Evolutionary conservation across 768 basidiomycete genomes (phyloP), one percentile per base, ranked within the genome.

Genomic region (Gelatoporia subvermispora): DNA sequence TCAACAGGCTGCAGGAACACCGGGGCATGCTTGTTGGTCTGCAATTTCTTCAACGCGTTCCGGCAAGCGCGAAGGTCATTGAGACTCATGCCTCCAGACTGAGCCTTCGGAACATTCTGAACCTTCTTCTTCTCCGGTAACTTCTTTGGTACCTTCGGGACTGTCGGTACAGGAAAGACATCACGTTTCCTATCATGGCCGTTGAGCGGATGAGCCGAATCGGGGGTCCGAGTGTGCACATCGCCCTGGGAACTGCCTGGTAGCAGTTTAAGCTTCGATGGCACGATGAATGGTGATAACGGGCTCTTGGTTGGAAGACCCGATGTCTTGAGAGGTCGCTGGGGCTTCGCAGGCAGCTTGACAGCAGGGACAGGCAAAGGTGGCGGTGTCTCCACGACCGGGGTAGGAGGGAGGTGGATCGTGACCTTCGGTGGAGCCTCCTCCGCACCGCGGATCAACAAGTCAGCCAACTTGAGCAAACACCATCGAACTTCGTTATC

Each of bases 401-500:
- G 90, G 2, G 88, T 91, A 22, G 79, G 71, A 8, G 81, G 77
- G 45, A 93, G 80, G 56, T 91, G 88, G 43, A 94, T 83, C 40
- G 82, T 88, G 52, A 94, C 84, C 49, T 90, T 93, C 1, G 94
- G 94, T 5, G 87, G 72, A 2, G 82, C 76, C 66, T 98, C 95
- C 49, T 90, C 83, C 3, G 82, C 72, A 20, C 90, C 87, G 44
- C 85, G 82, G 56, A 94, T 84, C 37, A 93, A 77, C 17, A 95
- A 74, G 58, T 97, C 95, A 4, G 90, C 91, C 20, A 96, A 72
- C 67, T 98, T 97, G 59, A 98, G 74, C 42, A 95, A 70, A 54
- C 86, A 90, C 82, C 92, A 90, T 40, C 93, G 85, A 35, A 94
- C 87, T 68, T 95, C 89, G 59, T 89, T 77, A 64, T 96, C 93